phyloP scores from a whole-genome alignment of 2,329 filamentous ascomycete genomes.

The Mycosphaerella sp. region DNA sequence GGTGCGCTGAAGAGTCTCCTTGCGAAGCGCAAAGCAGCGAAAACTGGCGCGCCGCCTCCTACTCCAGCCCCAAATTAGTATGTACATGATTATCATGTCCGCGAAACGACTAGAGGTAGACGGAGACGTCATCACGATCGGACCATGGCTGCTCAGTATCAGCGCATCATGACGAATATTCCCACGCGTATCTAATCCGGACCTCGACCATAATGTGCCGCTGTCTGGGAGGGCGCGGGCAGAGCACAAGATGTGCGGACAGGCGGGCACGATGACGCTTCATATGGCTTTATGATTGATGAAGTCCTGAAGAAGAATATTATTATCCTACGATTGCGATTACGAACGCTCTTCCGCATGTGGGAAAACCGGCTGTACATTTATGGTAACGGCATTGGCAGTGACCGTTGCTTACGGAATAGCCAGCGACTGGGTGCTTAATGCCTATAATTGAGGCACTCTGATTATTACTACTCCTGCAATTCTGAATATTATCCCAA shows the following conservation, averaged over 20 bases:
- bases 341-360: too few relatives aligned
- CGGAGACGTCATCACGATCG: not conserved
- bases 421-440: too few relatives aligned
- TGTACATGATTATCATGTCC: not conserved
- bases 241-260: not conserved
- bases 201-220: not conserved
- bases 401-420: too few relatives aligned
- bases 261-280: not conserved
- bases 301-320: not conserved
- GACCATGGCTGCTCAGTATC: not conserved
- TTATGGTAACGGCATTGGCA: too few relatives aligned
- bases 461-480: too few relatives aligned
- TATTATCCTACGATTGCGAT: not conserved
- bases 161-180: not conserved
- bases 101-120: not conserved
- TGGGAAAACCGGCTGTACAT: too few relatives aligned
- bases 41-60: not conserved
- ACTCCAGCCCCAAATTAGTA: not conserved
- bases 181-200: not conserved
- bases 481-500: too few relatives aligned
- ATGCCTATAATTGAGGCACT: too few relatives aligned
- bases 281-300: not conserved
- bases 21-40: slow-evolving; percentile 35
- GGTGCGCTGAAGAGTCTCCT: slow-evolving; percentile 86
- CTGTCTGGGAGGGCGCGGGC: not conserved